Conservation (phyloP, 768 basidiomycete genomes). For the Tephrocybe sp. region DNA sequence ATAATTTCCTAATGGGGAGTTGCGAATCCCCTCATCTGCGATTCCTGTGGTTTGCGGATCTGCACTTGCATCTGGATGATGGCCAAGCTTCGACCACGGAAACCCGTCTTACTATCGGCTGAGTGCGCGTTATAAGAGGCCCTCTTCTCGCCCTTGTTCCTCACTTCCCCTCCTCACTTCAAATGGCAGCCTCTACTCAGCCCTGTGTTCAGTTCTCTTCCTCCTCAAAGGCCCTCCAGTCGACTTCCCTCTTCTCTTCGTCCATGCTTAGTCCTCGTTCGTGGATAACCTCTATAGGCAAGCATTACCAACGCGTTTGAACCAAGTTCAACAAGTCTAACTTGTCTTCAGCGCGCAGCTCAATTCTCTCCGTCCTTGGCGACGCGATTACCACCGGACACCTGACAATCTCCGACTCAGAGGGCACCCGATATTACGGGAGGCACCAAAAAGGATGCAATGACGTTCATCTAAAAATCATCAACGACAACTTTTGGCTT, state of each 20-base stretch:
- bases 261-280: conserved; percentile 46
- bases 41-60: conserved; percentile 36
- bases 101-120: conserved; percentile 33
- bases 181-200: conserved; percentile 39
- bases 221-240: conserved; percentile 41
- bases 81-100: conserved; percentile 27
- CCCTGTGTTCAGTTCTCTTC: conserved; percentile 44
- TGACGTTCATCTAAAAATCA: conserved; percentile 57
- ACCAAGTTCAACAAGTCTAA: conserved; percentile 10
- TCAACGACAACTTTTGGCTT: conserved; percentile 66
- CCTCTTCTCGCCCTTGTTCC: conserved; percentile 25
- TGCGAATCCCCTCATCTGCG: conserved; percentile 21
- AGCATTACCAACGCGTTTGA: conserved; percentile 12
- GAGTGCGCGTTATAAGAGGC: conserved; percentile 26
- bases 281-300: conserved; percentile 53
- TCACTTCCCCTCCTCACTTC: conserved; percentile 23
- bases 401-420: conserved; percentile 60
- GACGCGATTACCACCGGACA: conserved; percentile 59
- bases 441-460: conserved; percentile 57
- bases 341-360: conserved; percentile 49
- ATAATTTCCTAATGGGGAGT: conserved; percentile 10
- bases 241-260: conserved; percentile 44
- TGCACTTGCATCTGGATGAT: conserved; percentile 15
- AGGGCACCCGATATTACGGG: conserved; percentile 62
- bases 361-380: conserved; percentile 58